Conservation (phyloP, 2,329 filamentous ascomycete genomes). For the Ophiostoma piceae region DNA sequence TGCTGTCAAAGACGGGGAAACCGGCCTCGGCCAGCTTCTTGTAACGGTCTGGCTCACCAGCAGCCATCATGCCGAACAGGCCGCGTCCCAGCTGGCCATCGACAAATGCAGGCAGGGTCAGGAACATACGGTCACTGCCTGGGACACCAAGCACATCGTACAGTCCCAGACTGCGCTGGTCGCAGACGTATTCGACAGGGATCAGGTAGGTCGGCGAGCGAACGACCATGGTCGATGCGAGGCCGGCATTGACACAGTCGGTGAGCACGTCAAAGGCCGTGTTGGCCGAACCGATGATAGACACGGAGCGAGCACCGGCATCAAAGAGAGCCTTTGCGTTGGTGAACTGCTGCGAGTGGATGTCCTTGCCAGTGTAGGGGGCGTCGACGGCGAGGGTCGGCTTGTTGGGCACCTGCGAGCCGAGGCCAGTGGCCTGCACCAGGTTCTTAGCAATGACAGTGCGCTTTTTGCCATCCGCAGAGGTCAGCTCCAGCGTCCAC, state of each 20-base stretch:
- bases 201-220: conserved; percentile 4
- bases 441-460: not conserved
- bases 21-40: not conserved
- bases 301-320: not conserved
- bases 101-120: not conserved
- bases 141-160: not conserved
- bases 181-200: not conserved
- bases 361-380: not conserved
- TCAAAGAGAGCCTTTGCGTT: not conserved
- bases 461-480: not conserved
- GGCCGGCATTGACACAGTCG: not conserved
- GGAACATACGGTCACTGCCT: not conserved
- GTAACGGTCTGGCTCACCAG: not conserved
- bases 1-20: not conserved
- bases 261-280: not conserved
- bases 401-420: conserved; percentile 6
- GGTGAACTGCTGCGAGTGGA: not conserved
- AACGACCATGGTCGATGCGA: not conserved
- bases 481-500: not conserved
- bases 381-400: not conserved
- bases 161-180: not conserved
- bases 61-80: not conserved
- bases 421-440: conserved; percentile 5
- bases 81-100: not conserved
- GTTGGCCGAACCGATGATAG: not conserved